phyloP scores from a whole-genome alignment of 345 rosid genomes.

The Moringa oleifera region DNA sequence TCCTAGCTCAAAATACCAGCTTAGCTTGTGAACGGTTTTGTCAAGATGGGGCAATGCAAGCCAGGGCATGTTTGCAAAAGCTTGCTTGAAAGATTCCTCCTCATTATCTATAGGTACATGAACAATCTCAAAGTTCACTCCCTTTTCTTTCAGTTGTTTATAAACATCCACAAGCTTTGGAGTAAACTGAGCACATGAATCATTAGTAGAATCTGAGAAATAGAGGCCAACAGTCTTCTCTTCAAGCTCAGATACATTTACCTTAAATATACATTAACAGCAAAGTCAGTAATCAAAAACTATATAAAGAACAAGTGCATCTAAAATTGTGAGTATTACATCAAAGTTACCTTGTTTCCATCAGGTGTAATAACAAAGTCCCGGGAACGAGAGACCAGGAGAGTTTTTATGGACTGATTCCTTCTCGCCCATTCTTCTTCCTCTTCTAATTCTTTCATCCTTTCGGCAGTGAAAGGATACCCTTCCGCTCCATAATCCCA shows the following conservation, averaged over 20 bases:
- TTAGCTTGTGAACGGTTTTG: constrained; percentile 38
- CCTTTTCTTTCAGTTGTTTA: constrained; percentile 43
- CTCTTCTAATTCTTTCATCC: constrained; percentile 55
- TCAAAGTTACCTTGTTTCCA: constrained; percentile 43
- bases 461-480: constrained; percentile 61
- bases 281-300: not conserved
- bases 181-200: constrained; percentile 36
- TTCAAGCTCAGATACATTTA: constrained; percentile 55
- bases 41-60: constrained; percentile 58
- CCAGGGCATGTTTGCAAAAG: constrained; percentile 57
- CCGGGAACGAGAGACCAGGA: constrained; percentile 46
- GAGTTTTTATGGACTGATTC: constrained; percentile 51
- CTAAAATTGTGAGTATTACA: not conserved
- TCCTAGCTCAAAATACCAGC: constrained; percentile 46
- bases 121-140: constrained; percentile 61
- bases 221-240: constrained; percentile 63
- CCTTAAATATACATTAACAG: constrained; percentile 22
- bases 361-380: constrained; percentile 52
- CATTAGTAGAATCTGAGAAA: constrained; percentile 31
- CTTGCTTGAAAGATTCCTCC: constrained; percentile 48
- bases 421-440: constrained; percentile 49
- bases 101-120: constrained; percentile 47
- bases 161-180: constrained; percentile 44
- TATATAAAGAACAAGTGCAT: no score
- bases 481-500: constrained; percentile 58